Evolutionary conservation across 179 eudicot species (phyloP).

Genomic region (Gypsophila paniculata): DNA sequence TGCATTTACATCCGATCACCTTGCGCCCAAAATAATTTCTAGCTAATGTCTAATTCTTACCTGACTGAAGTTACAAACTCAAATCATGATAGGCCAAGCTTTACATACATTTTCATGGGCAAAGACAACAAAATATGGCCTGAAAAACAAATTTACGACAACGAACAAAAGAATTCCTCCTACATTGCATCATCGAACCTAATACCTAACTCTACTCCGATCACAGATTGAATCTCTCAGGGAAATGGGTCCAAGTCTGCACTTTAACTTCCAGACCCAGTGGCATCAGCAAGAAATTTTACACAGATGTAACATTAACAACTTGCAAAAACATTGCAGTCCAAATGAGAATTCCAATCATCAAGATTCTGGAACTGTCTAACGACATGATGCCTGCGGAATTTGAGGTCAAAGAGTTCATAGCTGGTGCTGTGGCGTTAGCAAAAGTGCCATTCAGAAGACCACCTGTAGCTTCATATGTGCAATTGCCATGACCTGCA

Average conservation of each 20-base stretch:
- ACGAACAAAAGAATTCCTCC: constrained; percentile 11
- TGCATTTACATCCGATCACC: too few relatives aligned
- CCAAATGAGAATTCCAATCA: constrained; percentile 29
- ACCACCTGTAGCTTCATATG: constrained; percentile 21
- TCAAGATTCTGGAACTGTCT: constrained; percentile 15
- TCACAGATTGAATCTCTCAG: neutral
- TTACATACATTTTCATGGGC: too few relatives aligned
- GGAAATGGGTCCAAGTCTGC: too few relatives aligned
- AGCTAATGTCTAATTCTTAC: neutral
- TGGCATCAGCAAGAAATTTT: neutral
- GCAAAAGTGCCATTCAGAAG: constrained; percentile 32
- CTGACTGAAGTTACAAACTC: neutral
- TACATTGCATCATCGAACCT: neutral
- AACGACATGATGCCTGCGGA: constrained; percentile 19
- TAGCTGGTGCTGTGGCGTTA: constrained; percentile 39
- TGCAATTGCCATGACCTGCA: constrained; percentile 37
- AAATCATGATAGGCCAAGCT: neutral
- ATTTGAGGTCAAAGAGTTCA: constrained; percentile 37
- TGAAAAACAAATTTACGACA: neutral
- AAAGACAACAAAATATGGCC: constrained; percentile 15
- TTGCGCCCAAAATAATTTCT: neutral
- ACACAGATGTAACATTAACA: constrained; percentile 15
- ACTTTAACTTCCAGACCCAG: too few relatives aligned
- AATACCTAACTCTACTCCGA: neutral
- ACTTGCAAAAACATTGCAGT: constrained; percentile 27